These are phyloP conservation scores for Leishmania martiniquensis DNA, from an alignment of 208 protist genomes.

Conservation along the genomic window DNA sequence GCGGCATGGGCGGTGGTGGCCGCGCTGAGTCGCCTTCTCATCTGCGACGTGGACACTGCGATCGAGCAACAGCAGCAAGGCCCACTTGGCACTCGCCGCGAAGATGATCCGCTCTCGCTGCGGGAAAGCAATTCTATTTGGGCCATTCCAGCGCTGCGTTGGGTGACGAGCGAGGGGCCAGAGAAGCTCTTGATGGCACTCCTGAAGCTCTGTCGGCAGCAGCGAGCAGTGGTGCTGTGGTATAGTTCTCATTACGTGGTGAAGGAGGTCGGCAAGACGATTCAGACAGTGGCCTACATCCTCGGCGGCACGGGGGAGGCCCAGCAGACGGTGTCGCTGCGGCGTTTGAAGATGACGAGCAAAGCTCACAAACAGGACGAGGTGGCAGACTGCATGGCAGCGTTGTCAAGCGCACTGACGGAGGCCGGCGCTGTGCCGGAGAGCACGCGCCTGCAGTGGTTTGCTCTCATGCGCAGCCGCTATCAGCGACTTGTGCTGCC, in stretches of 20 bases:
- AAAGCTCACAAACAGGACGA: constrained; percentile 41
- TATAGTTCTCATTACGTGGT: constrained; percentile 42
- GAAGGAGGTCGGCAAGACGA: constrained; percentile 42
- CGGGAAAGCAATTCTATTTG: constrained; percentile 26
- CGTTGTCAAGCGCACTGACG: background rate
- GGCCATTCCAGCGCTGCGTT: constrained; percentile 44
- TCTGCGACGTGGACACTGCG: constrained; percentile 29
- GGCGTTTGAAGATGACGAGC: constrained; percentile 39
- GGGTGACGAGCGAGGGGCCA: constrained; percentile 46
- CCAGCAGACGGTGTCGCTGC: constrained; percentile 32
- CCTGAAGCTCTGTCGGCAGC: constrained; percentile 28
- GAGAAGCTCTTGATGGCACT: constrained; percentile 35
- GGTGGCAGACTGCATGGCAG: constrained; percentile 23
- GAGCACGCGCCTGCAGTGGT: constrained; percentile 36
- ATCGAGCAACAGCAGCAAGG: constrained; percentile 12
- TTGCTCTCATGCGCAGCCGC: constrained; percentile 39
- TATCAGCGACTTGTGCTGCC: constrained; percentile 70
- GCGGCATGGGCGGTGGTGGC: constrained; percentile 35
- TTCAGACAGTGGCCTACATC: constrained; percentile 47
- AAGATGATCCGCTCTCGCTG: constrained; percentile 34
- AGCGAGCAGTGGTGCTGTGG: constrained; percentile 39
- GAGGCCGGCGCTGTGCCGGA: constrained; percentile 11
- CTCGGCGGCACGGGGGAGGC: constrained; percentile 33
- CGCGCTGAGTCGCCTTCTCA: constrained; percentile 34
- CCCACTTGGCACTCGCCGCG: constrained; percentile 10